phyloP scores from a whole-genome alignment of 2,329 filamentous ascomycete genomes.

The Trichoderma sp. region DNA sequence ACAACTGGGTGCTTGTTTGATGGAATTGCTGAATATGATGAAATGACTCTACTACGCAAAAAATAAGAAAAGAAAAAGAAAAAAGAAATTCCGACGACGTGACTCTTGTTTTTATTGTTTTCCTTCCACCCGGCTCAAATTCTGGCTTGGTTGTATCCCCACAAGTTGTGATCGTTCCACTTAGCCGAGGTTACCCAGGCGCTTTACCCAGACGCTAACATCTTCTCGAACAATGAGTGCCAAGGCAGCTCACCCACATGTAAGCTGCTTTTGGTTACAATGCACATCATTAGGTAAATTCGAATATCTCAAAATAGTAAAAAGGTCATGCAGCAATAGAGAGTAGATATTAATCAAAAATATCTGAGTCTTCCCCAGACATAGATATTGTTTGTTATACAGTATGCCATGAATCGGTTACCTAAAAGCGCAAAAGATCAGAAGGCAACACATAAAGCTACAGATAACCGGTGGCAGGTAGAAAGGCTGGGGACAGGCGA shows the following conservation, averaged over 20 bases:
- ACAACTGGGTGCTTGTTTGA: constrained; percentile 4
- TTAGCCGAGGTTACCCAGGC: constrained; percentile 25
- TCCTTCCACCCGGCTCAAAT: constrained; percentile 3
- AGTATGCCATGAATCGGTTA: no score
- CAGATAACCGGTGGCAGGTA: no score
- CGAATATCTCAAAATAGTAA: not conserved
- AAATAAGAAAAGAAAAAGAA: not conserved
- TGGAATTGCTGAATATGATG: constrained; percentile 20
- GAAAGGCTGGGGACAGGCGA: not conserved
- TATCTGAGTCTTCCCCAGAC: no score
- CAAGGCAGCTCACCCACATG: not conserved
- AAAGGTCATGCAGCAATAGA: no score
- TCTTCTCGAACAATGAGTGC: not conserved
- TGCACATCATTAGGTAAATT: not conserved
- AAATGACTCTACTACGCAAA: constrained; percentile 12
- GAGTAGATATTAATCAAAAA: fast-evolving
- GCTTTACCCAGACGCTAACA: constrained; percentile 1
- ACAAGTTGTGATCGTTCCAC: constrained; percentile 9
- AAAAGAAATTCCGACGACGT: not conserved
- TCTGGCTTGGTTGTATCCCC: constrained; percentile 15
- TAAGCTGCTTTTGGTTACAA: not conserved
- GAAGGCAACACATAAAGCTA: not conserved
- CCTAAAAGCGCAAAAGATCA: no score
- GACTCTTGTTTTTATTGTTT: not conserved
- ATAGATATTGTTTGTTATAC: no score